phyloP scores from a whole-genome alignment of 768 basidiomycete genomes.

The Sistotremastrum niveocremeum region DNA sequence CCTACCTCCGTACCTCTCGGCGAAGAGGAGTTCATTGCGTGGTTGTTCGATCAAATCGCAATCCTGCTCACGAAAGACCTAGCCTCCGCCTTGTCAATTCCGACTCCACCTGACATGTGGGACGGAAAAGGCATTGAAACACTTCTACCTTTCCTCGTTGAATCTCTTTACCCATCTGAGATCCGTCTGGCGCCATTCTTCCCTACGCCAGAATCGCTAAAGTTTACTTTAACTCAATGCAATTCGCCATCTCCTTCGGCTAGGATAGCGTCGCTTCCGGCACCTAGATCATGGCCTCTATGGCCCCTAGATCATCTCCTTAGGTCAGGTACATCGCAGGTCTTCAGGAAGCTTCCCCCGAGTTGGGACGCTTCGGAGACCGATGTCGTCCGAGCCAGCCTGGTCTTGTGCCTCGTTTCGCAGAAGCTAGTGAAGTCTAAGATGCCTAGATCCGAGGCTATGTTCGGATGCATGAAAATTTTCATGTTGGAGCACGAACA shows the following conservation, averaged over 20 bases:
- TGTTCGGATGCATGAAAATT: conserved; percentile 81
- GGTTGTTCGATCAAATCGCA: no score
- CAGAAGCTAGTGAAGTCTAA: conserved; percentile 33
- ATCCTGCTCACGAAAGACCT: no score
- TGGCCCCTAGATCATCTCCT: conserved; percentile 66
- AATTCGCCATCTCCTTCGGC: conserved; percentile 14
- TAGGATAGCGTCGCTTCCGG: conserved; percentile 31
- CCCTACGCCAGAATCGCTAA: conserved; percentile 42
- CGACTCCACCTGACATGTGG: conserved; percentile 28
- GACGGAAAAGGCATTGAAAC: conserved; percentile 34
- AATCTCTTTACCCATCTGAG: conserved; percentile 27
- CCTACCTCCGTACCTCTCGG: no score
- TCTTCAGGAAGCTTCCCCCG: conserved; percentile 52
- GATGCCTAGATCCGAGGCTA: conserved; percentile 39
- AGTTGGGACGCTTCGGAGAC: conserved; percentile 72
- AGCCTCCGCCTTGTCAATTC: no score
- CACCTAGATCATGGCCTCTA: conserved; percentile 52
- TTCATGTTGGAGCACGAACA: conserved; percentile 93
- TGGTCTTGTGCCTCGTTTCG: conserved; percentile 44
- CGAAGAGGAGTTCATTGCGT: no score
- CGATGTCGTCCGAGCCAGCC: conserved; percentile 56
- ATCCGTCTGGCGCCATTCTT: conserved; percentile 37
- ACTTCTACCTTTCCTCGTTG: conserved; percentile 47
- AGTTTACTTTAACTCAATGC: conserved; percentile 40
- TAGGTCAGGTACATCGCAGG: conserved; percentile 57